A percentile compares a stretch with the other conserved stretches of the same genome.
Conservation (phyloP, 352 stramenopile species). For the Plasmopara muralis region DNA sequence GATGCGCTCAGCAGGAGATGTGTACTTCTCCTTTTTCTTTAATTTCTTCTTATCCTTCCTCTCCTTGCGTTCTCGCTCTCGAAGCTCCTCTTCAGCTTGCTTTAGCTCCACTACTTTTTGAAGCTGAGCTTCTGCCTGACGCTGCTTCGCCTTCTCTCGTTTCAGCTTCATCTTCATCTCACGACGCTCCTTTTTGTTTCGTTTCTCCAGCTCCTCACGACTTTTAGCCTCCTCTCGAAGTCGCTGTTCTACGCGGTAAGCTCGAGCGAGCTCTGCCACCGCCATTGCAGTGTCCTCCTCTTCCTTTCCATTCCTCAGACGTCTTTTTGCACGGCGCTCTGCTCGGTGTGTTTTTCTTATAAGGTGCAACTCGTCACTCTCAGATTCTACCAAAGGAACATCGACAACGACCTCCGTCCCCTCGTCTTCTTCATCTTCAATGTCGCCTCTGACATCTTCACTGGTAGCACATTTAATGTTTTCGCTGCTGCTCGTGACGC, state of each 20-base stretch:
- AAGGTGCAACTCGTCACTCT: conserved; percentile 25
- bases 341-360: conserved; percentile 35
- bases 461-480: conserved; percentile 9
- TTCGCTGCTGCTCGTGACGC: conserved; percentile 23
- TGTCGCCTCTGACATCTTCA: conserved; percentile 13
- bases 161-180: conserved; percentile 38
- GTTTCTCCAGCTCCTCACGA: conserved; percentile 34
- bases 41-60: conserved; percentile 36
- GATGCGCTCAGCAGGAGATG: conserved; percentile 42
- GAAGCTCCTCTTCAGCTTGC: conserved; percentile 34
- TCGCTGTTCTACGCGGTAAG: conserved; percentile 34
- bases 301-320: conserved; percentile 29
- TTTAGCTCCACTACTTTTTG: conserved; percentile 33
- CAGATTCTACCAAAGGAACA: conserved; percentile 3
- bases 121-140: conserved; percentile 31
- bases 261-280: conserved; percentile 31
- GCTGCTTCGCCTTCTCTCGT: conserved; percentile 32
- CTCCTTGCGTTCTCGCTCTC: conserved; percentile 26
- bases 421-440: conserved; percentile 18
- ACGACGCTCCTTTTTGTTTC: conserved; percentile 33
- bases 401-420: not conserved
- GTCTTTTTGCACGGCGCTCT: conserved; percentile 35
- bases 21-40: conserved; percentile 60
- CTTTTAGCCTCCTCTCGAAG: conserved; percentile 33
- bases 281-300: conserved; percentile 11